phyloP scores from a whole-genome alignment of 805 yeast species.

The Starmera dryadoides region DNA sequence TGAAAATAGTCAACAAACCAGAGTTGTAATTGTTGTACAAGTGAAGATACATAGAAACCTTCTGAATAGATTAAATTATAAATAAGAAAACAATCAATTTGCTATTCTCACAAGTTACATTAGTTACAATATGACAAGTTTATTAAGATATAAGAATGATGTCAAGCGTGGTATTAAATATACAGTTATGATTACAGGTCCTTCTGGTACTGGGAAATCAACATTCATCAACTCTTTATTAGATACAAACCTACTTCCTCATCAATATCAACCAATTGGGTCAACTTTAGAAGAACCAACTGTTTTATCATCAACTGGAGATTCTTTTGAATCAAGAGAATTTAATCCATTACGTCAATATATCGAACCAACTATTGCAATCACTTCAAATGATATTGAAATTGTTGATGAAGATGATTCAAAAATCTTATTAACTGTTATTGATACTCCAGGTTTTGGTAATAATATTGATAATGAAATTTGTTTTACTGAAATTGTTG shows the following conservation, averaged over 20 bases:
- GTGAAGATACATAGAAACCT: too few relatives aligned
- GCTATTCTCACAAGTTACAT: background rate
- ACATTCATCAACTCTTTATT: constrained; percentile 65
- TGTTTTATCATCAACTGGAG: constrained; percentile 13
- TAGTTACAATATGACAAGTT: background rate
- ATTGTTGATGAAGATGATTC: constrained; percentile 55
- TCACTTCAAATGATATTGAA: constrained; percentile 59
- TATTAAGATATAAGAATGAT: constrained; percentile 49
- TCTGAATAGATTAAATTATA: too few relatives aligned
- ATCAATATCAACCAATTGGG: constrained; percentile 40
- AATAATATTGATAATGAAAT: constrained; percentile 58
- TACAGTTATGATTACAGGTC: constrained; percentile 67
- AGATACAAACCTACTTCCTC: constrained; percentile 55
- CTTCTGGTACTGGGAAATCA: constrained; percentile 71
- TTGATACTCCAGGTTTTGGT: constrained; percentile 81
- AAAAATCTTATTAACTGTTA: constrained; percentile 46
- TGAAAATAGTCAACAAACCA: too few relatives aligned
- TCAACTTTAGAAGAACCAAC: constrained; percentile 20
- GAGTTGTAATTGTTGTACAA: too few relatives aligned
- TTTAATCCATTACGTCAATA: constrained; percentile 56
- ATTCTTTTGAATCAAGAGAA: constrained; percentile 35
- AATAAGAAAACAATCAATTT: too few relatives aligned
- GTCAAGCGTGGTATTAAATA: constrained; percentile 67
- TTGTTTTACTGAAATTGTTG: constrained; percentile 59
- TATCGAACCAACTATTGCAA: constrained; percentile 69